Base-by-base conservation (phyloP, 2,329 filamentous ascomycete species). In the Beauveria brongniartii region DNA sequence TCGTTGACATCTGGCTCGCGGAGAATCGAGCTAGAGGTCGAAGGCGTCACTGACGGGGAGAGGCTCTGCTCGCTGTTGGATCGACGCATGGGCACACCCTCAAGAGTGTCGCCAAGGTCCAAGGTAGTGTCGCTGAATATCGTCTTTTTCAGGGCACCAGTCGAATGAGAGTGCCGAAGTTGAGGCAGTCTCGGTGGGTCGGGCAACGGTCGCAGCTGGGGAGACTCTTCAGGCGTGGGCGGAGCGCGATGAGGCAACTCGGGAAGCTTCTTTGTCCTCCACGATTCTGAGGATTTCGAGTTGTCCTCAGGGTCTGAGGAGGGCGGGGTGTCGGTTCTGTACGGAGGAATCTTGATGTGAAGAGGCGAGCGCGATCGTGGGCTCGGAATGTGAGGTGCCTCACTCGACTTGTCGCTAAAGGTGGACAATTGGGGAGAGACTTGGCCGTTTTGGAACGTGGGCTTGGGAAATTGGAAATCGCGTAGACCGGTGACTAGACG, bases 1-100 rank as follows among this genome's bases (percentile, higher is more conserved):
- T 85, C 82, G 20, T 77, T 74, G 24, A 84, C 71, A 43, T 77
- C 77, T 6, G 82, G 82, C 65, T 84, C 82, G 51, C 73, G 72
- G 4, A 84, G 73, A 1, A 76, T 73, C 1, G 72, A 68, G 59
- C 73, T 73, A 30, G 68, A 65, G 20, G 70, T 67, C 2, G 71
- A 69, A 54, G 61, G 41, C 53, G 65, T 64, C 40, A 65, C 63
- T 10, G 73, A 73, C 2, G 69, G 64, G 1, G 71, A 68, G 18
- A 70, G 51, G 52, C 70, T 74, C 0, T 69, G 69, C 40, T 71
- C 69, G 47, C 72, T 72, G 58, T 63, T 65, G 7, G 71, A 64
- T 52, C 66, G 67, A 22, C 65, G 65, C 24, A 72, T 63, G 3
- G 67, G 66, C 26, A 61, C 47, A 12, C 69, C 63, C 14, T 70